These are phyloP conservation scores for Cynara cardunculus DNA, from an alignment of 129 eudicot genomes.

Conservation along the genomic window DNA sequence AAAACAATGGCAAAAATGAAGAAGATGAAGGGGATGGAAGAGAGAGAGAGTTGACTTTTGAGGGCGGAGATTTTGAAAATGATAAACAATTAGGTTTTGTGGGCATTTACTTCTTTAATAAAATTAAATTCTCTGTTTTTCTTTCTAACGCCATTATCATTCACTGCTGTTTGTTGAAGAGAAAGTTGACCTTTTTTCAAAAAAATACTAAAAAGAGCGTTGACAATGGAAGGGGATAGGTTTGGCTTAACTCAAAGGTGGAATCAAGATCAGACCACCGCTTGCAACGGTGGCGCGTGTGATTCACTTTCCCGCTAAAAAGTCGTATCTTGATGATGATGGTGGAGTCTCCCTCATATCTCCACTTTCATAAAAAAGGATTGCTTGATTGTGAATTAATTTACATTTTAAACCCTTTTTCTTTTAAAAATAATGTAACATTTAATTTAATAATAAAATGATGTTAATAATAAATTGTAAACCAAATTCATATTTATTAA, in stretches of 20 bases:
- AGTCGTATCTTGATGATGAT: not conserved
- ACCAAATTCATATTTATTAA: too few species aligned
- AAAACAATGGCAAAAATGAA: not conserved
- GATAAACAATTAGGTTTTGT: slow-evolving; percentile 22
- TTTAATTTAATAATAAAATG: too few species aligned
- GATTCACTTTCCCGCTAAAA: not conserved
- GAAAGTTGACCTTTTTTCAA: slow-evolving; percentile 33
- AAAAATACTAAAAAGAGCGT: slow-evolving; percentile 21
- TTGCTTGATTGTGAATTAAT: not conserved
- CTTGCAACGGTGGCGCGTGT: slow-evolving; percentile 27
- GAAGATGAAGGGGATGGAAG: slow-evolving; percentile 11
- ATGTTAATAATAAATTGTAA: too few species aligned
- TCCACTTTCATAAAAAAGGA: not conserved
- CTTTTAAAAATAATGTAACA: not conserved
- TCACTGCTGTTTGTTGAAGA: slow-evolving; percentile 24
- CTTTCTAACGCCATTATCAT: slow-evolving; percentile 12
- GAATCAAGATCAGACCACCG: slow-evolving; percentile 12
- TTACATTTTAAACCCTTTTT: not conserved
- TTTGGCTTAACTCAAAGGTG: slow-evolving; percentile 29
- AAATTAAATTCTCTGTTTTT: not conserved
- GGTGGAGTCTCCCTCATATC: too few species aligned
- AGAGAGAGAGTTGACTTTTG: slow-evolving; percentile 26
- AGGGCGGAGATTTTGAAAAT: slow-evolving; percentile 30
- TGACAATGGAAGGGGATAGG: slow-evolving; percentile 30
- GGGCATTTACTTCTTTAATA: slow-evolving; percentile 17